A percentile compares a stretch with the other conserved stretches of the same genome.
These are phyloP conservation scores for Diplodia sapinea DNA, from an alignment of 2,329 filamentous ascomycete genomes.

Conservation along the genomic window DNA sequence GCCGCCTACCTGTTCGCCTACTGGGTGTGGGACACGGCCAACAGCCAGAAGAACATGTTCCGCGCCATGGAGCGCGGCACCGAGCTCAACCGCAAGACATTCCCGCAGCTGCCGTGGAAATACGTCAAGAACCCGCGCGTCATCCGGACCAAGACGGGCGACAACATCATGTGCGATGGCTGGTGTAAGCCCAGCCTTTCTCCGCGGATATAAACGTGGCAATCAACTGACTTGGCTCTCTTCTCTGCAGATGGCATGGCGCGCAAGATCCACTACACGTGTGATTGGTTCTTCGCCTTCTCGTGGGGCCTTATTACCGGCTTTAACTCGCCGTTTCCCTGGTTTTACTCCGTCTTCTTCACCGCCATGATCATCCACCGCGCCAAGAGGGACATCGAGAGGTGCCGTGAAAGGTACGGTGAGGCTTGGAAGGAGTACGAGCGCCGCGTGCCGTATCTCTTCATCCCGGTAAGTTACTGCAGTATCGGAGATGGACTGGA, in stretches of 20 bases:
- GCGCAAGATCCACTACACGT: slow-evolving; percentile 77
- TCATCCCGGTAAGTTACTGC: slow-evolving; percentile 66
- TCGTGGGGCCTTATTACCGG: slow-evolving; percentile 76
- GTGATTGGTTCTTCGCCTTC: slow-evolving; percentile 77
- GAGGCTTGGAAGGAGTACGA: slow-evolving; percentile 79
- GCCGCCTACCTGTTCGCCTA: slow-evolving; percentile 60
- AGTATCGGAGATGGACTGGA: too few relatives aligned
- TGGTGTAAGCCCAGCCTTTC: slow-evolving; percentile 60
- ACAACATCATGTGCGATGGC: slow-evolving; percentile 76
- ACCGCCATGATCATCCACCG: slow-evolving; percentile 75
- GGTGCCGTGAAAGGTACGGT: slow-evolving; percentile 76
- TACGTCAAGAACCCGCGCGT: slow-evolving; percentile 76
- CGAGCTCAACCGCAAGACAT: slow-evolving; percentile 66
- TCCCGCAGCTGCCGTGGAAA: slow-evolving; percentile 84
- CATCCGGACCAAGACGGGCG: slow-evolving; percentile 71
- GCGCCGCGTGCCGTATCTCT: slow-evolving; percentile 74
- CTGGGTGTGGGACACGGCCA: slow-evolving; percentile 90
- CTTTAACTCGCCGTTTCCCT: slow-evolving; percentile 78
- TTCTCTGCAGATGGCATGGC: slow-evolving; percentile 63
- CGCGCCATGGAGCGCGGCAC: slow-evolving; percentile 76
- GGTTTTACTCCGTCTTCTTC: slow-evolving; percentile 84
- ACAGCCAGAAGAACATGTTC: slow-evolving; percentile 94
- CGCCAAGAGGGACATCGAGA: slow-evolving; percentile 71
- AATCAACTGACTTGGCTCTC: slow-evolving; percentile 26
- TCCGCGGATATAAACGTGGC: not conserved